Evolutionary conservation across 306 rosid genomes (phyloP).

Genomic region (Luffa acutangula): DNA sequence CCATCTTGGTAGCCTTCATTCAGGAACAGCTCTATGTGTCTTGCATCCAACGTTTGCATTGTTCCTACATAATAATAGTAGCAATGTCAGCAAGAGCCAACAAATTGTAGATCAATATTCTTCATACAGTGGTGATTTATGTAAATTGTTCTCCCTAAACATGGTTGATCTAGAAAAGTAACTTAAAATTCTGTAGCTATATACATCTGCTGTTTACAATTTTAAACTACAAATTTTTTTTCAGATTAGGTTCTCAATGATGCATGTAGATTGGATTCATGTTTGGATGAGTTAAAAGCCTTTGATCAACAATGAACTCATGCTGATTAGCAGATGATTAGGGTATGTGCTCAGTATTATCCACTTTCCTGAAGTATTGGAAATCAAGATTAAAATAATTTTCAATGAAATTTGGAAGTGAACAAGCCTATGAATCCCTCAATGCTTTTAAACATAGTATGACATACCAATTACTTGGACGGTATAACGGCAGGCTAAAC

Average conservation of each 20-base stretch:
- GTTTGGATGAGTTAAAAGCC: not conserved
- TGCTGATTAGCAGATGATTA: not conserved
- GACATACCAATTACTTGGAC: not conserved
- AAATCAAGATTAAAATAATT: not conserved
- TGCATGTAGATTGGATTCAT: not conserved
- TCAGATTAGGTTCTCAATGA: not conserved
- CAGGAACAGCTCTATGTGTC: slow-evolving; percentile 83
- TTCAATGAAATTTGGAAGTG: not conserved
- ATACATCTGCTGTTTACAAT: not conserved
- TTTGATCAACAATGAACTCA: not conserved
- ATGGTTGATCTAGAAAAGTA: not conserved
- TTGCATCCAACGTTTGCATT: slow-evolving; percentile 92
- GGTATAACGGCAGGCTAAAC: not conserved
- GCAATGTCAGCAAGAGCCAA: not conserved
- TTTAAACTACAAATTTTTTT: not conserved
- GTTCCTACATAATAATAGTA: slow-evolving; percentile 46
- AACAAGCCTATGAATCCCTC: not conserved
- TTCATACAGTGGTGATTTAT: not conserved
- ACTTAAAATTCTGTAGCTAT: not conserved
- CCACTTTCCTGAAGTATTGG: not conserved
- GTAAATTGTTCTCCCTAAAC: not conserved
- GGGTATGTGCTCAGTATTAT: not conserved
- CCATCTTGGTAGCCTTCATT: slow-evolving; percentile 55
- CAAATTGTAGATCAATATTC: not conserved
- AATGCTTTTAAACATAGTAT: not conserved